These are phyloP conservation scores for Umbelopsis sp. DNA, from an alignment of 192 early-diverging fungal species.

Conservation along the genomic window DNA sequence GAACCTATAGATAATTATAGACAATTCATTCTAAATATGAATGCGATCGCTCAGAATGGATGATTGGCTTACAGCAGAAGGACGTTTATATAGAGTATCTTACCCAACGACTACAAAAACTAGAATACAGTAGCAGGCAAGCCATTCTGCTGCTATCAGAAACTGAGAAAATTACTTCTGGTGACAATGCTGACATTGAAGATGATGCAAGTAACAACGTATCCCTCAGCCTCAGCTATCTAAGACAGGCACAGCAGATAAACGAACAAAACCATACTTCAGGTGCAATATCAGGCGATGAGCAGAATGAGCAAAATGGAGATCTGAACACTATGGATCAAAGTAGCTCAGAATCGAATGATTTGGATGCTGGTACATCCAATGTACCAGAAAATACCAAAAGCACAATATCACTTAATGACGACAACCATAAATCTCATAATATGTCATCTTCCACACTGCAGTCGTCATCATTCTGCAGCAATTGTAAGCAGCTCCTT, in stretches of 20 bases:
- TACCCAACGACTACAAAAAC: conserved; percentile 42
- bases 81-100: conserved; percentile 49
- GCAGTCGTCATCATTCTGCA: conserved; percentile 29
- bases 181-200: conserved; percentile 9
- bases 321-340: background rate
- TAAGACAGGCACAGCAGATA: conserved; percentile 31
- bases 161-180: conserved; percentile 3
- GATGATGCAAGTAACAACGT: conserved; percentile 18
- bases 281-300: conserved; percentile 1
- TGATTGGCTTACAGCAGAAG: conserved; percentile 50
- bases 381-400: background rate
- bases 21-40: conserved; percentile 50
- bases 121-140: conserved; percentile 49
- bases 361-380: conserved; percentile 20
- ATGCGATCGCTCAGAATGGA: conserved; percentile 48
- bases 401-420: background rate
- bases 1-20: conserved; percentile 25
- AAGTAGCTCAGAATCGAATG: conserved; percentile 17
- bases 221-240: conserved; percentile 35
- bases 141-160: conserved; percentile 47
- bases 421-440: background rate
- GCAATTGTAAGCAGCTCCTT: conserved; percentile 47
- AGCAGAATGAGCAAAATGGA: conserved; percentile 24
- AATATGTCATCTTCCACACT: background rate
- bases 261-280: background rate